Evolutionary conservation across 2,329 filamentous ascomycete genomes (phyloP).

Genomic region (Pseudohalonectria lignicola): DNA sequence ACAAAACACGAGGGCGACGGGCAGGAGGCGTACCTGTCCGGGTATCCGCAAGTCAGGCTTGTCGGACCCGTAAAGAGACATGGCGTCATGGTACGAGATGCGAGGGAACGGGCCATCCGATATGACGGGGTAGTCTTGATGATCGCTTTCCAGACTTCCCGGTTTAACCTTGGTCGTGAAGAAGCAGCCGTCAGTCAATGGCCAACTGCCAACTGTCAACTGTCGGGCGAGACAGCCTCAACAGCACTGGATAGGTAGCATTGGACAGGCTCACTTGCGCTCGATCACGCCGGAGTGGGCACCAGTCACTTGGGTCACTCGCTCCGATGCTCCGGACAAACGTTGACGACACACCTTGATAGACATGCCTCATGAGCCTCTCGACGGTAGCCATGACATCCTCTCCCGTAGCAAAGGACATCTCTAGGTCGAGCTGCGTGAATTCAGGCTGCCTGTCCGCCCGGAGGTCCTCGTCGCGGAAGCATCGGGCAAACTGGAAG

Average conservation of each 20-base stretch:
- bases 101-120: slow-evolving; percentile 33
- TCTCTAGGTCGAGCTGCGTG: slow-evolving; percentile 91
- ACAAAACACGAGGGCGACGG: no score
- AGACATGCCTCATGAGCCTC: slow-evolving; percentile 41
- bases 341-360: slow-evolving; percentile 12
- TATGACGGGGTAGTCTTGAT: slow-evolving; percentile 13
- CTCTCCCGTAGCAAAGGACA: slow-evolving; percentile 68
- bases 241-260: no score
- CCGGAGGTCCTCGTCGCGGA: slow-evolving; percentile 86
- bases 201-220: no score
- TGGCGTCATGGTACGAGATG: slow-evolving; percentile 65
- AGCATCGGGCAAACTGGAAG: slow-evolving; percentile 89
- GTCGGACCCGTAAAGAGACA: slow-evolving; percentile 74
- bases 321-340: background rate
- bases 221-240: no score
- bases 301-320: slow-evolving; percentile 6
- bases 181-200: no score
- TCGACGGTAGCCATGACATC: slow-evolving; percentile 54
- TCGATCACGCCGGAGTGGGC: slow-evolving; percentile 5
- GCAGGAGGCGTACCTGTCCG: slow-evolving; percentile 2
- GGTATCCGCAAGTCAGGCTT: slow-evolving; percentile 82
- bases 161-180: background rate
- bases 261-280: no score
- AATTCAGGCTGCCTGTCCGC: slow-evolving; percentile 95
- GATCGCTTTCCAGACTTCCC: background rate